These are phyloP conservation scores for Cladochytrium replicatum DNA, from an alignment of 192 early-diverging fungal genomes.

Conservation along the genomic window DNA sequence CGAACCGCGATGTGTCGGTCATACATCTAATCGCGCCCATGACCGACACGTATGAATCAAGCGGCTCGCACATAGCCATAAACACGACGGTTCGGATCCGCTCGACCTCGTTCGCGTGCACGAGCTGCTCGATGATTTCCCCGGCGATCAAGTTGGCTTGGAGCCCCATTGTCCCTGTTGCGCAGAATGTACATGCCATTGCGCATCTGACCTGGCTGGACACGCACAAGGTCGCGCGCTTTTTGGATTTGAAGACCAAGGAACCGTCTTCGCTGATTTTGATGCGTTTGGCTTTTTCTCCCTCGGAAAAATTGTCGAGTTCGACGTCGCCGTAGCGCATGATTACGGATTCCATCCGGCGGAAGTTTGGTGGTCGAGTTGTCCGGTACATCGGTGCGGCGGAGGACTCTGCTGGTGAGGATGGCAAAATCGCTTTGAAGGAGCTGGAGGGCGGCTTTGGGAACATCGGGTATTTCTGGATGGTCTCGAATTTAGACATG, in stretches of 20 bases:
- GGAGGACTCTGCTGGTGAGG: slow-evolving; percentile 31
- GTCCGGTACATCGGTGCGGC: slow-evolving; percentile 32
- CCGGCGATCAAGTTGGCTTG: slow-evolving; percentile 36
- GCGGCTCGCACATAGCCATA: slow-evolving; percentile 51
- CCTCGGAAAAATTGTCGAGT: slow-evolving; percentile 29
- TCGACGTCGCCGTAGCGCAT: slow-evolving; percentile 46
- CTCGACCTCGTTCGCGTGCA: slow-evolving; percentile 38
- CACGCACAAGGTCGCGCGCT: slow-evolving; percentile 41
- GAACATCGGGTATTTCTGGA: slow-evolving; percentile 29
- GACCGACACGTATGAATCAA: slow-evolving; percentile 44
- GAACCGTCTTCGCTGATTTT: slow-evolving; percentile 15
- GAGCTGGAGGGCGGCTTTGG: slow-evolving; percentile 27
- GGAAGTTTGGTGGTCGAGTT: slow-evolving; percentile 44
- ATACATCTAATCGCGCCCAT: slow-evolving; percentile 32
- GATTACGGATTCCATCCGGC: slow-evolving; percentile 41
- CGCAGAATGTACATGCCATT: slow-evolving; percentile 50
- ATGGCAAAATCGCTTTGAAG: slow-evolving; percentile 33
- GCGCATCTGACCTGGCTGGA: slow-evolving; percentile 44
- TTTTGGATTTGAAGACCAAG: slow-evolving; percentile 29
- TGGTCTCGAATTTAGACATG: too few relatives aligned
- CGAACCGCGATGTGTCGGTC: slow-evolving; percentile 34
- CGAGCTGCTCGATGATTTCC: slow-evolving; percentile 46
- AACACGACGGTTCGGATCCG: slow-evolving; percentile 45
- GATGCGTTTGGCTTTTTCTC: slow-evolving; percentile 19
- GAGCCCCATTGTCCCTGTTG: slow-evolving; percentile 47